These are phyloP conservation scores for Pyrenula aspistea DNA, from an alignment of 495 filamentous ascomycete genomes.

Conservation along the genomic window DNA sequence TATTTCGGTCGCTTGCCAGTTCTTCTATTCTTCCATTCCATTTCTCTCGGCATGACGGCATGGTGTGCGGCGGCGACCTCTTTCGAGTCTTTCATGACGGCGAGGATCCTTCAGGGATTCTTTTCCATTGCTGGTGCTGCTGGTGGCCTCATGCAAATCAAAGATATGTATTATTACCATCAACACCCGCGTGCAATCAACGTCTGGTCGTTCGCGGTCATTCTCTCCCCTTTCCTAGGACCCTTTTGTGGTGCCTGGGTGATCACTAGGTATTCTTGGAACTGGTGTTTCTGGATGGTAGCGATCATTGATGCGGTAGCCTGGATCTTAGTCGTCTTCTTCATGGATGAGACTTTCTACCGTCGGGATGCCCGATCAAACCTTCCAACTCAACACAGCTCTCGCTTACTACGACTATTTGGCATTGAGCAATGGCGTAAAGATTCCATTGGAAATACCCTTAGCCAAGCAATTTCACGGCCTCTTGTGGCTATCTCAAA, in stretches of 20 bases:
- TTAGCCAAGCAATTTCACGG: slow-evolving; percentile 31
- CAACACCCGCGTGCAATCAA: slow-evolving; percentile 29
- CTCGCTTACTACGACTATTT: slow-evolving; percentile 26
- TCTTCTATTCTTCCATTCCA: slow-evolving; percentile 43
- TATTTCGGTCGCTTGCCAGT: slow-evolving; percentile 51
- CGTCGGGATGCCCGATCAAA: slow-evolving; percentile 21
- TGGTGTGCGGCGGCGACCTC: slow-evolving; percentile 41
- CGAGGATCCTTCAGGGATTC: slow-evolving; percentile 51
- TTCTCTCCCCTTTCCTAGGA: slow-evolving; percentile 48
- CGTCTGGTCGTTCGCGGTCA: slow-evolving; percentile 39
- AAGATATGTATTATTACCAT: slow-evolving; percentile 1
- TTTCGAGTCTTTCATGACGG: slow-evolving; percentile 45
- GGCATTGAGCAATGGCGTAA: slow-evolving; percentile 35
- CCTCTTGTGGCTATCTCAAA: slow-evolving; percentile 35
- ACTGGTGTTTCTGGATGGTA: slow-evolving; percentile 39
- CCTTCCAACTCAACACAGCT: slow-evolving; percentile 20
- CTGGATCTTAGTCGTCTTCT: slow-evolving; percentile 32
- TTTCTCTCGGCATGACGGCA: slow-evolving; percentile 32
- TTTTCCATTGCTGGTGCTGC: slow-evolving; percentile 44
- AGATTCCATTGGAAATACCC: slow-evolving; percentile 26
- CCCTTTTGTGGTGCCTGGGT: slow-evolving; percentile 50
- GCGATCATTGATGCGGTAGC: slow-evolving; percentile 34
- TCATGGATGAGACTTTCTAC: slow-evolving; percentile 51
- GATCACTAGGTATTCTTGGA: slow-evolving; percentile 33
- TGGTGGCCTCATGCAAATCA: slow-evolving; percentile 50